These are phyloP conservation scores for Testicularia cyperi DNA, from an alignment of 1,284 basidiomycete species.

Conservation along the genomic window DNA sequence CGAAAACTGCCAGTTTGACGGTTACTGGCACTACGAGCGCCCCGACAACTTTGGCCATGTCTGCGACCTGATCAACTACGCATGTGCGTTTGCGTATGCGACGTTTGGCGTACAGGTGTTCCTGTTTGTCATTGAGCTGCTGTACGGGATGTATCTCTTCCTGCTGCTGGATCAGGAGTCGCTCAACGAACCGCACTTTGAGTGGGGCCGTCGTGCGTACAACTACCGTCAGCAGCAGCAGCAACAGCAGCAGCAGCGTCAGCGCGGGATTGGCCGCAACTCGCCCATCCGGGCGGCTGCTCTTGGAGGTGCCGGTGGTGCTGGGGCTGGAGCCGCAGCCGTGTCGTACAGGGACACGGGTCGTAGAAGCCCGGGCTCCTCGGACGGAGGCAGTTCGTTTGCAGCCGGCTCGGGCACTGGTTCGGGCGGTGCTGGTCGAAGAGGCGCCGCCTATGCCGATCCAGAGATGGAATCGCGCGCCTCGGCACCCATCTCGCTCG, in stretches of 20 bases:
- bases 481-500: conserved; percentile 36
- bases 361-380: conserved; percentile 5
- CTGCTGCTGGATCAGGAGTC: conserved; percentile 63
- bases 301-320: conserved; percentile 7
- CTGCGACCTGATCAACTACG: conserved; percentile 60
- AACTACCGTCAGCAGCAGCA: conserved; percentile 40
- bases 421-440: conserved; percentile 13
- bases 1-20: conserved; percentile 61
- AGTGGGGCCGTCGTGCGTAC: conserved; percentile 57
- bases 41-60: conserved; percentile 58
- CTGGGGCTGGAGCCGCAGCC: conserved; percentile 2
- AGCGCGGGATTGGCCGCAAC: conserved; percentile 3
- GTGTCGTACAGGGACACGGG: conserved; percentile 11
- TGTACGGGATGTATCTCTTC: conserved; percentile 57
- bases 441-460: conserved; percentile 49
- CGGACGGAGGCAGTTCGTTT: neutral
- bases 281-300: conserved; percentile 9
- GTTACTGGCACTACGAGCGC: conserved; percentile 61
- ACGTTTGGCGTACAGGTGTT: conserved; percentile 59
- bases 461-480: conserved; percentile 31
- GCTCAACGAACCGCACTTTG: conserved; percentile 61
- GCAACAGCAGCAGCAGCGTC: conserved; percentile 8
- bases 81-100: conserved; percentile 58
- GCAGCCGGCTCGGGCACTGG: conserved; percentile 7
- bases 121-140: conserved; percentile 49